These are phyloP conservation scores for Blastobotrys apis DNA, from an alignment of 1,139 yeast genomes.

Conservation along the genomic window DNA sequence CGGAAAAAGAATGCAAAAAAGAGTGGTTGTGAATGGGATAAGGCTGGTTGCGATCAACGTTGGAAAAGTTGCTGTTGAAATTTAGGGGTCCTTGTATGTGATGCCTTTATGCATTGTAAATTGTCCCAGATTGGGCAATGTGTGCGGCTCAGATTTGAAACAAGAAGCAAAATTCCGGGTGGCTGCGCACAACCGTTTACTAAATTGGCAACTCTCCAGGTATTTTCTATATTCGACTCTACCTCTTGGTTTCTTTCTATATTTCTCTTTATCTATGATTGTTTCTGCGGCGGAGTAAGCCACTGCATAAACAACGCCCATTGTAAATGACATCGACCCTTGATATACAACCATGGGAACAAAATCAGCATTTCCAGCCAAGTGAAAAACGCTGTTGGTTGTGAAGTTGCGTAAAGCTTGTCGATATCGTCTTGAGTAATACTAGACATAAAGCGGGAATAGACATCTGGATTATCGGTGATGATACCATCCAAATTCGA, in stretches of 20 bases:
- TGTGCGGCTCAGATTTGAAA: too few species aligned
- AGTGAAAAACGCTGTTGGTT: constrained; percentile 14
- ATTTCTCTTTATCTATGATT: too few species aligned
- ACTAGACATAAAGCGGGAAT: constrained; percentile 15
- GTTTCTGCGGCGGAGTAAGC: background rate
- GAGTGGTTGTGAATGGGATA: too few species aligned
- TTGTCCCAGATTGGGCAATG: too few species aligned
- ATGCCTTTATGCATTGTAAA: too few species aligned
- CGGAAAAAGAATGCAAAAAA: too few species aligned
- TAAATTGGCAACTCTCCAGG: too few species aligned
- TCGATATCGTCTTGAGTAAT: constrained; percentile 20
- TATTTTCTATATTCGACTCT: background rate
- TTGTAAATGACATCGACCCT: background rate
- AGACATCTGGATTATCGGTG: constrained; percentile 52
- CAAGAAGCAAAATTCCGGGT: too few species aligned
- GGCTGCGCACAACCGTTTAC: too few species aligned
- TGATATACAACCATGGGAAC: constrained; percentile 16
- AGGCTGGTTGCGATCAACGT: too few species aligned
- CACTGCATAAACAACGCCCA: constrained; percentile 1
- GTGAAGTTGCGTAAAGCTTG: constrained; percentile 17
- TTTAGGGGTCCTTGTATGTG: too few species aligned
- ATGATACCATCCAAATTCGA: constrained; percentile 58
- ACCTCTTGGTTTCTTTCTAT: background rate
- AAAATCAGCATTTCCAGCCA: constrained; percentile 14
- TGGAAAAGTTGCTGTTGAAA: too few species aligned